A percentile compares a stretch with the other conserved stretches of the same genome.
phyloP scores from a whole-genome alignment of 176 grass and related monocot species.

The Calamus simplicifolius region DNA sequence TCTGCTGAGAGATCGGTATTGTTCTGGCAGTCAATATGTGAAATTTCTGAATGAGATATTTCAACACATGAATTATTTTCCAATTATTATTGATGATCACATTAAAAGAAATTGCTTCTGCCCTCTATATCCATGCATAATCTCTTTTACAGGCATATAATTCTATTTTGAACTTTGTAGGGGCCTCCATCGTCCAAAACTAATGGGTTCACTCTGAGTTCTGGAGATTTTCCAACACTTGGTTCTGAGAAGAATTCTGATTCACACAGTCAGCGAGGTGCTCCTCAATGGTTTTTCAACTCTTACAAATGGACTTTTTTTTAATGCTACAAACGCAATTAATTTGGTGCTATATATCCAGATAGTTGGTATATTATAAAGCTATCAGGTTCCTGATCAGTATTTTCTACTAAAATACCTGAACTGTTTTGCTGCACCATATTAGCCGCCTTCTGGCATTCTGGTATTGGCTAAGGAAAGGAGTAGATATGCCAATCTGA shows the following conservation, averaged over 20 bases:
- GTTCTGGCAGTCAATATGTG: neutral
- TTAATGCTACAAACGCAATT: neutral
- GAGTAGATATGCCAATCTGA: no score
- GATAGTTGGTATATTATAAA: no score
- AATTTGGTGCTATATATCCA: no score
- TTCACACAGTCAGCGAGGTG: constrained; percentile 57
- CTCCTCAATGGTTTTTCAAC: neutral
- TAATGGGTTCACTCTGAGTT: constrained; percentile 71
- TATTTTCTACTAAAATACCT: no score
- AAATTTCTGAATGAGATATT: no score
- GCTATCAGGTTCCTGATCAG: no score
- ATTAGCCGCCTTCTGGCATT: no score
- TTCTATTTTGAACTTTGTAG: constrained; percentile 29
- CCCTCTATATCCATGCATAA: neutral
- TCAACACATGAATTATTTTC: no score
- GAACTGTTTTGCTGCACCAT: no score
- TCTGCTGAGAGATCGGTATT: constrained; percentile 32
- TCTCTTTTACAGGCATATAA: neutral
- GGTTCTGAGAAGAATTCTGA: constrained; percentile 70
- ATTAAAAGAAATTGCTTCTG: no score
- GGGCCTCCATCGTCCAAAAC: constrained; percentile 36
- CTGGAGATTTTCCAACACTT: constrained; percentile 91
- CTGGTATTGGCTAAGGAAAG: no score
- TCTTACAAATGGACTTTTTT: constrained; percentile 8
- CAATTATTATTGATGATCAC: no score